Conservation (phyloP, 2,329 filamentous ascomycete species). For the Cadophora gregata region DNA sequence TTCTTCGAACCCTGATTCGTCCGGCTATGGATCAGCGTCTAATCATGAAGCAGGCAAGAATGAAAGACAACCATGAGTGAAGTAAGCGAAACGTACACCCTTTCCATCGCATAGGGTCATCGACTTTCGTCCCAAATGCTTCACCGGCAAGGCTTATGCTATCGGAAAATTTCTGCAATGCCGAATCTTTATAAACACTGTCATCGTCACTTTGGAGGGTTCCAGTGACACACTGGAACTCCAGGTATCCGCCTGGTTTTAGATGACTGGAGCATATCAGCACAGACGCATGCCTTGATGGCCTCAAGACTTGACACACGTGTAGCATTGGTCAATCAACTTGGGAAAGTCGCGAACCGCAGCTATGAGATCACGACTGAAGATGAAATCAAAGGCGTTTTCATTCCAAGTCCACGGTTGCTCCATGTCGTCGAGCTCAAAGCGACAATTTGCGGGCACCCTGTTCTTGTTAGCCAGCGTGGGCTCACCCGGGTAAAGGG, state of each 20-base stretch:
- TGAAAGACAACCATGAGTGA: background rate
- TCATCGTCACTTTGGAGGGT: conserved; percentile 7
- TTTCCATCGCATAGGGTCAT: conserved; percentile 2
- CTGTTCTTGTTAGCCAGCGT: background rate
- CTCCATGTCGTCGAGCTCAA: conserved; percentile 43
- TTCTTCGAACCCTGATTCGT: background rate
- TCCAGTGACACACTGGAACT: background rate
- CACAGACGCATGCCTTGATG: background rate
- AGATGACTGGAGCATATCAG: background rate
- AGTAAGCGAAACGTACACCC: background rate
- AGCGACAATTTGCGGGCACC: conserved; percentile 25
- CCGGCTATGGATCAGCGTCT: background rate
- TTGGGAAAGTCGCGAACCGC: conserved; percentile 27
- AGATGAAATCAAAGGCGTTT: conserved; percentile 18
- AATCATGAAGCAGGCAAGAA: background rate
- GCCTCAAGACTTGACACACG: conserved; percentile 18
- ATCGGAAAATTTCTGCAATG: background rate
- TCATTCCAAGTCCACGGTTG: conserved; percentile 38
- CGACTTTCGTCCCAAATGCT: background rate
- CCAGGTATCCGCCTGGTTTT: background rate
- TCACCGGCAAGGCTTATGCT: background rate
- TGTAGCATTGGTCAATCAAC: conserved; percentile 25
- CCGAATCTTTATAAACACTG: background rate
- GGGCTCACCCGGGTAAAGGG: background rate
- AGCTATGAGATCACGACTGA: conserved; percentile 18